phyloP scores from a whole-genome alignment of 768 basidiomycete species.

The Sporobolomyces phaffii region DNA sequence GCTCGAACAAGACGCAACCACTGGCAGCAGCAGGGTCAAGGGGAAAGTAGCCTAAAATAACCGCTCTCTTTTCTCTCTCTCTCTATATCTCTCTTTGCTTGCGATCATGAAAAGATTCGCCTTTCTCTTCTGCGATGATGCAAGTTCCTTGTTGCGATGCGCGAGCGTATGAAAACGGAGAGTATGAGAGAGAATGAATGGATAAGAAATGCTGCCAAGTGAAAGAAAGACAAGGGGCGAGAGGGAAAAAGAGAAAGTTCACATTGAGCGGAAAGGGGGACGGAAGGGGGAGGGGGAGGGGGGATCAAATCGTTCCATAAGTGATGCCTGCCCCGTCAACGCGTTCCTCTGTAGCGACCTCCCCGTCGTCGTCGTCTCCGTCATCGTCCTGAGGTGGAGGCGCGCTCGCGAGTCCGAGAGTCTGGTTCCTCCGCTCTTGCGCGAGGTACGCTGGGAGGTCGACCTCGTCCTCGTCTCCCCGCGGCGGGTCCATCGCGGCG shows the following conservation, averaged over 20 bases:
- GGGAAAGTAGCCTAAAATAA: background rate
- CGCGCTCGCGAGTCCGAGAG: conserved; percentile 12
- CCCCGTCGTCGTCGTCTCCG: background rate
- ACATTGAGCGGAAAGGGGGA: background rate
- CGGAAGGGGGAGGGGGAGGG: background rate
- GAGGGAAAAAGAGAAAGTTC: background rate
- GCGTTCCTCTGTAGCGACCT: too few relatives aligned
- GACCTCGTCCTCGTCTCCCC: background rate
- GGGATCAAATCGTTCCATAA: background rate
- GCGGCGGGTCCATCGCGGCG: conserved; percentile 9
- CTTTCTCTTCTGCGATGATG: too few relatives aligned
- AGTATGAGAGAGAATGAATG: background rate
- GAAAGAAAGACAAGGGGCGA: background rate
- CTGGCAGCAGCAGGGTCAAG: background rate
- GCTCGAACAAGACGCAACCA: background rate
- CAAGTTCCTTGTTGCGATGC: too few relatives aligned
- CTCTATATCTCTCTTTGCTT: too few relatives aligned
- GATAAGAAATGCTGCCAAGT: background rate
- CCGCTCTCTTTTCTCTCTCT: too few relatives aligned
- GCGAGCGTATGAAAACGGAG: too few relatives aligned
- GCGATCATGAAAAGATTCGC: too few relatives aligned
- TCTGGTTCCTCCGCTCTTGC: background rate
- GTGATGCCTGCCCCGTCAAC: too few relatives aligned
- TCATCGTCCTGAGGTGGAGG: conserved; percentile 5
- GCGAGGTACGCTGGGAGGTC: conserved; percentile 12